phyloP scores from a whole-genome alignment of 371 early-diverging fungal species.

The Spraguea lophii region DNA sequence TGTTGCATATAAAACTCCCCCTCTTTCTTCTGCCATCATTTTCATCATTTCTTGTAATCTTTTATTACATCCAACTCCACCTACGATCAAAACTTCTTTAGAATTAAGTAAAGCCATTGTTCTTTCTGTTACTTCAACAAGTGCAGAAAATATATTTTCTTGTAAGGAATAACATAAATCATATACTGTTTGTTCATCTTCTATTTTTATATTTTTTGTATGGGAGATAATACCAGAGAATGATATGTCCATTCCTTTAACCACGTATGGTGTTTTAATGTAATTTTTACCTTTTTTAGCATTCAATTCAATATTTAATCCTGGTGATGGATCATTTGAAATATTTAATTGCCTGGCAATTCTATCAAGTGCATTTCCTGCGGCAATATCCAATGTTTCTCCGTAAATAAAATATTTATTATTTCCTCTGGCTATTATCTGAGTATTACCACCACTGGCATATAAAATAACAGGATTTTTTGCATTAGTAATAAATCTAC shows the following conservation, averaged over 20 bases:
- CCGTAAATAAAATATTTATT: constrained; percentile 79
- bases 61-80: constrained; percentile 80
- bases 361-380: constrained; percentile 92
- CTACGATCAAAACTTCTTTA: constrained; percentile 78
- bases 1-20: constrained; percentile 68
- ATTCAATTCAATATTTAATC: constrained; percentile 82
- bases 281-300: constrained; percentile 70
- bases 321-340: constrained; percentile 87
- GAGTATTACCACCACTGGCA: constrained; percentile 98
- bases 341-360: constrained; percentile 75
- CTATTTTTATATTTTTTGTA: constrained; percentile 50
- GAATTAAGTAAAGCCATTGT: constrained; percentile 90
- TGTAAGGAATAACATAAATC: constrained; percentile 90
- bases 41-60: constrained; percentile 93
- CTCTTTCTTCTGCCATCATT: constrained; percentile 71
- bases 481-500: constrained; percentile 81
- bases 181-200: constrained; percentile 50
- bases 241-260: constrained; percentile 99
- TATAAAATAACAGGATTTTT: constrained; percentile 85
- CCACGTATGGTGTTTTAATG: constrained; percentile 75
- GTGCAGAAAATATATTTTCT: constrained; percentile 89
- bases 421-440: constrained; percentile 87
- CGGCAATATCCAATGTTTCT: constrained; percentile 93
- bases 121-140: constrained; percentile 96
- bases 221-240: constrained; percentile 78